Percentiles rank a stretch among this genome's conserved stretches.
Conservation (phyloP, 2,329 filamentous ascomycete genomes). For the Cordyceps tenuipes region DNA sequence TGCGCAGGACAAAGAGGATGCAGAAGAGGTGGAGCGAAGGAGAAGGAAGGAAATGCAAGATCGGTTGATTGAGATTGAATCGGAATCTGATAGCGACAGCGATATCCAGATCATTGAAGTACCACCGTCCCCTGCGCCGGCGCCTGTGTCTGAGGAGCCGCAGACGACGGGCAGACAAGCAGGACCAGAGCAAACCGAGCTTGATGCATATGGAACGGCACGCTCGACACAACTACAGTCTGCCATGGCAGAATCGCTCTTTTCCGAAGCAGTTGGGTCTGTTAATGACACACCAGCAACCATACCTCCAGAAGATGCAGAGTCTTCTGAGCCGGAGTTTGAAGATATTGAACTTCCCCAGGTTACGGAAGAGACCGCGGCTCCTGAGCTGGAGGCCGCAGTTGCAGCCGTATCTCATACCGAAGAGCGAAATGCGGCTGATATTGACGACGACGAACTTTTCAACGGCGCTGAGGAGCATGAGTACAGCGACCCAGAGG, state of each 20-base stretch:
- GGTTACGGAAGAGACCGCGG: slow-evolving; percentile 4
- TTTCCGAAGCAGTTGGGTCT: background rate
- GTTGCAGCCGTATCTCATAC: background rate
- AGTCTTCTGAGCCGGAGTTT: slow-evolving; percentile 24
- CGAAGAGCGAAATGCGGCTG: background rate
- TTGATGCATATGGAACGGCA: background rate
- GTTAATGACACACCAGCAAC: background rate
- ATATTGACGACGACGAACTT: slow-evolving; percentile 30
- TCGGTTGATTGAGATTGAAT: slow-evolving; percentile 54
- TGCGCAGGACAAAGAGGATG: slow-evolving; percentile 51
- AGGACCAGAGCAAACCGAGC: background rate
- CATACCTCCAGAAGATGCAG: background rate
- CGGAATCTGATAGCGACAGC: slow-evolving; percentile 48
- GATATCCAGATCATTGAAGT: slow-evolving; percentile 51
- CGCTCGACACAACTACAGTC: background rate
- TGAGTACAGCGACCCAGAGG: slow-evolving; percentile 78
- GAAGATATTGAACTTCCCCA: slow-evolving; percentile 27
- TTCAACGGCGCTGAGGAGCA: slow-evolving; percentile 58
- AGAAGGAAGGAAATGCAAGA: slow-evolving; percentile 35
- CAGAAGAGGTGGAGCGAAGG: slow-evolving; percentile 46
- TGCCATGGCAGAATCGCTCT: background rate
- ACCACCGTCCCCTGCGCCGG: slow-evolving; percentile 24
- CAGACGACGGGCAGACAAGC: background rate
- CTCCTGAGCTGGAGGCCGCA: background rate
- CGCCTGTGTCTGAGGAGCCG: slow-evolving; percentile 9